Evolutionary conservation across 345 rosid species (phyloP).

Genomic region (Anastatica hierochuntica): DNA sequence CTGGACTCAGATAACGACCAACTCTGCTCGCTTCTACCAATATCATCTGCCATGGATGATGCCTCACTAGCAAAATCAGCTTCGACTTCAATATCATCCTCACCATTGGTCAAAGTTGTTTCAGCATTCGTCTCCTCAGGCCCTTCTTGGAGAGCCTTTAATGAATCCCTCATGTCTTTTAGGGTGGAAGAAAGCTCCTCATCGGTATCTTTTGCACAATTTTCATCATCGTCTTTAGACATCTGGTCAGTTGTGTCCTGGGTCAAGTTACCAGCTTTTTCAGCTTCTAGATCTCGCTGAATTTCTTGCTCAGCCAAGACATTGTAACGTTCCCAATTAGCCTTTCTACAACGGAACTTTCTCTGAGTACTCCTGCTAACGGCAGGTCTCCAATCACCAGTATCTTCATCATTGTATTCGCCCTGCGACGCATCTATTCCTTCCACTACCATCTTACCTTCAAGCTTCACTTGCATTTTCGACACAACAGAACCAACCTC

Average conservation of each 20-base stretch:
- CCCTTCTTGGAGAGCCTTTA: constrained; percentile 32
- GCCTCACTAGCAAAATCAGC: constrained; percentile 35
- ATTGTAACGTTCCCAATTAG: constrained; percentile 58
- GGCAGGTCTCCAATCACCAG: constrained; percentile 80
- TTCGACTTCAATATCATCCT: constrained; percentile 24
- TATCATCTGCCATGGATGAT: constrained; percentile 47
- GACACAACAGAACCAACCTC: constrained; percentile 38
- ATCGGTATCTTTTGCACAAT: constrained; percentile 18
- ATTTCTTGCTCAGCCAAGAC: constrained; percentile 63
- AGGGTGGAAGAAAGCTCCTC: constrained; percentile 41
- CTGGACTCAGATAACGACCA: constrained; percentile 89
- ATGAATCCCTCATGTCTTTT: constrained; percentile 57
- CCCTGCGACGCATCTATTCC: constrained; percentile 93
- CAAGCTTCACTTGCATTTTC: constrained; percentile 53
- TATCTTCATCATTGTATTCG: constrained; percentile 37
- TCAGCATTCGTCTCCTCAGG: constrained; percentile 12
- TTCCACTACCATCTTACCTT: constrained; percentile 81
- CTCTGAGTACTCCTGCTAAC: constrained; percentile 89
- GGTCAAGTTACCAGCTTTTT: constrained; percentile 12
- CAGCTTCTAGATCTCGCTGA: constrained; percentile 38
- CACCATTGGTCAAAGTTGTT: constrained; percentile 1
- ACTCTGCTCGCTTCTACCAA: constrained; percentile 74
- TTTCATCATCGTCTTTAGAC: constrained; percentile 17
- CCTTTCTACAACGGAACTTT: constrained; percentile 68
- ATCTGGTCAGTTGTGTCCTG: constrained; percentile 18